phyloP scores from a whole-genome alignment of 306 rosid genomes.

The Vigna angularis region DNA sequence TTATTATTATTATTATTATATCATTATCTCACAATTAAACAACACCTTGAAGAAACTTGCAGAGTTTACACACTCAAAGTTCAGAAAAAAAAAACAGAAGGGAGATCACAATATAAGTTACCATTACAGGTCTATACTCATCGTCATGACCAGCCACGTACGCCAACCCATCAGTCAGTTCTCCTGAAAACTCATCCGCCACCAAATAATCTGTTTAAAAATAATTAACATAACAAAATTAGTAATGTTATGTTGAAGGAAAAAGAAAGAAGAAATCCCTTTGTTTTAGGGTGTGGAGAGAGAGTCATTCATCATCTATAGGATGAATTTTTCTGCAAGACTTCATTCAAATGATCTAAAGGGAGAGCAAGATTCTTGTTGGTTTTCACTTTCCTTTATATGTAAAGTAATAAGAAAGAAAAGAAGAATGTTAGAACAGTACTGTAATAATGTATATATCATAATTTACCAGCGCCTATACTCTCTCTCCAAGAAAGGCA shows the following conservation, averaged over 20 bases:
- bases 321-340: background rate
- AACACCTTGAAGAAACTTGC: background rate
- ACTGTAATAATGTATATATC: background rate
- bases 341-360: background rate
- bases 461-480: background rate
- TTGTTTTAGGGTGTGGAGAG: too few relatives aligned
- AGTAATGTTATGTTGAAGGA: background rate
- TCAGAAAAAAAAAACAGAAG: background rate
- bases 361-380: background rate
- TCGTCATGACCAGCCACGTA: conserved; percentile 84
- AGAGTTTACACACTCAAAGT: background rate
- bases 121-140: conserved; percentile 69
- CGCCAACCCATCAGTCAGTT: conserved; percentile 82
- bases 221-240: background rate
- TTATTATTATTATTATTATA: background rate
- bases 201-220: conserved; percentile 59
- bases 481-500: conserved; percentile 25
- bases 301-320: too few relatives aligned
- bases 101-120: background rate
- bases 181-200: conserved; percentile 86
- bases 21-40: background rate
- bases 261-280: too few relatives aligned
- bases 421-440: background rate
- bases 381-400: background rate
- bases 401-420: background rate